Evolutionary conservation across 2,329 filamentous ascomycete species (phyloP).

Genomic region (Tolypocladium paradoxum): DNA sequence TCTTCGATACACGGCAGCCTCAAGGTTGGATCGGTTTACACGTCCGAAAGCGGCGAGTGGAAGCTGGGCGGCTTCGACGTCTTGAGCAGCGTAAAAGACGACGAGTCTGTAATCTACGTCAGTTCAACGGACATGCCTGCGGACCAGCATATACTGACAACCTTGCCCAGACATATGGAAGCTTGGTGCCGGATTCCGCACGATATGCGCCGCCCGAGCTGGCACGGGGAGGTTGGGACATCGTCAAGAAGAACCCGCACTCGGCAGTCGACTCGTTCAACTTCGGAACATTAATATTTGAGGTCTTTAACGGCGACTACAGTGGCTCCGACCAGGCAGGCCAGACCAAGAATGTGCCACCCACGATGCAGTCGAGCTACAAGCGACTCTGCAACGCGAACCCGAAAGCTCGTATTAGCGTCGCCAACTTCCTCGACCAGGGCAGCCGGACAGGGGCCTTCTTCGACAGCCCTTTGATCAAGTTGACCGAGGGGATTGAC

Average conservation of each 20-base stretch:
- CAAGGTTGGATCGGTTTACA: slow-evolving; percentile 78
- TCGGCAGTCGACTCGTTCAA: slow-evolving; percentile 80
- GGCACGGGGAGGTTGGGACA: slow-evolving; percentile 79
- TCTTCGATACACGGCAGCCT: slow-evolving; percentile 83
- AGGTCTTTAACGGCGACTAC: slow-evolving; percentile 85
- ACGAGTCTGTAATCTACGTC: slow-evolving; percentile 85
- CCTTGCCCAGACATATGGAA: slow-evolving; percentile 61
- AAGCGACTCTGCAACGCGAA: slow-evolving; percentile 81
- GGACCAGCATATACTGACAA: not conserved
- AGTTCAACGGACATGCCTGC: slow-evolving; percentile 2
- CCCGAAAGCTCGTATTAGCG: slow-evolving; percentile 76
- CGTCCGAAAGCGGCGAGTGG: slow-evolving; percentile 95
- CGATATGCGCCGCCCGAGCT: slow-evolving; percentile 84
- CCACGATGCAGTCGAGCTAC: slow-evolving; percentile 83
- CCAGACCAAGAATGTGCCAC: slow-evolving; percentile 77
- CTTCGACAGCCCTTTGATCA: slow-evolving; percentile 87
- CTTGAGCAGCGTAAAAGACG: slow-evolving; percentile 89
- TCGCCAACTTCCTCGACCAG: slow-evolving; percentile 81
- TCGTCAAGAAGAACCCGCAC: slow-evolving; percentile 71
- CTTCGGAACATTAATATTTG: slow-evolving; percentile 73
- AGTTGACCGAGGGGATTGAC: slow-evolving; percentile 85
- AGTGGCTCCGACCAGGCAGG: slow-evolving; percentile 66
- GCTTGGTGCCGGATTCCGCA: slow-evolving; percentile 72
- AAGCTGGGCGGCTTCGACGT: slow-evolving; percentile 91
- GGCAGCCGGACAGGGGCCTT: slow-evolving; percentile 74